Percentiles rank a stretch among this genome's conserved stretches.
Evolutionary conservation across 192 early-diverging fungal genomes (phyloP).

Genomic region (Coemansia sp.): DNA sequence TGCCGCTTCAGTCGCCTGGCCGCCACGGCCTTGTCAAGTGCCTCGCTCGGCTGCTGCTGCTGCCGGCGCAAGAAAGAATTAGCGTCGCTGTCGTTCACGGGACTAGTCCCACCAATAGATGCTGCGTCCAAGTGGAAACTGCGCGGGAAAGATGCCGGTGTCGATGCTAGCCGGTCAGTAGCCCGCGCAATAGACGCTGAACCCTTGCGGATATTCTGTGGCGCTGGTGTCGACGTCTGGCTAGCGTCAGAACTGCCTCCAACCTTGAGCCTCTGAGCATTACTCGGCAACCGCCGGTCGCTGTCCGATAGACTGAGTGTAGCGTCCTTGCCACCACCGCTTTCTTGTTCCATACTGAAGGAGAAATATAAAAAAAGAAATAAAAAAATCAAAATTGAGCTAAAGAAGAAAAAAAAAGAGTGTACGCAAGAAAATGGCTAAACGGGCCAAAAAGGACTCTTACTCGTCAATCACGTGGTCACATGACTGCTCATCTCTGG

Average conservation of each 20-base stretch:
- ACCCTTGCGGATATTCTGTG: constrained; percentile 30
- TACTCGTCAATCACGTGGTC: not conserved
- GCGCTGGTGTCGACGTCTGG: not conserved
- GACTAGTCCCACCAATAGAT: not conserved
- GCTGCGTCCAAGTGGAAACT: constrained; percentile 31
- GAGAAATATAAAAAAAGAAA: not conserved
- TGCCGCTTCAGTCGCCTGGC: constrained; percentile 72
- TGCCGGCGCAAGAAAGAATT: constrained; percentile 1
- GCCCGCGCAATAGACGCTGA: constrained; percentile 33
- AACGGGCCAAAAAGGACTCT: not conserved
- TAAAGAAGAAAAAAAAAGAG: constrained; percentile 3
- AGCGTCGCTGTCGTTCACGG: constrained; percentile 20
- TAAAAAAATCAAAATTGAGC: not conserved
- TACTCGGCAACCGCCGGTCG: constrained; percentile 28
- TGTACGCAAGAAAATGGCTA: not conserved
- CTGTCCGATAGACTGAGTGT: constrained; percentile 18
- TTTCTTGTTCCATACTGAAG: constrained; percentile 1
- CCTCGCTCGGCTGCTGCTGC: not conserved
- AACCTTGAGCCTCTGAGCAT: constrained; percentile 15
- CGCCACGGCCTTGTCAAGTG: constrained; percentile 26
- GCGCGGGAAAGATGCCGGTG: constrained; percentile 45
- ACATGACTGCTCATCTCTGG: not conserved
- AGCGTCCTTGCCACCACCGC: not conserved
- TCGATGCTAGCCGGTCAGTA: constrained; percentile 42
- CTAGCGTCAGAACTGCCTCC: not conserved